Evolutionary conservation across 1,139 yeast species (phyloP), one percentile per base, ranked within the genome.

Genomic region (Suhomyces bribrorum): DNA sequence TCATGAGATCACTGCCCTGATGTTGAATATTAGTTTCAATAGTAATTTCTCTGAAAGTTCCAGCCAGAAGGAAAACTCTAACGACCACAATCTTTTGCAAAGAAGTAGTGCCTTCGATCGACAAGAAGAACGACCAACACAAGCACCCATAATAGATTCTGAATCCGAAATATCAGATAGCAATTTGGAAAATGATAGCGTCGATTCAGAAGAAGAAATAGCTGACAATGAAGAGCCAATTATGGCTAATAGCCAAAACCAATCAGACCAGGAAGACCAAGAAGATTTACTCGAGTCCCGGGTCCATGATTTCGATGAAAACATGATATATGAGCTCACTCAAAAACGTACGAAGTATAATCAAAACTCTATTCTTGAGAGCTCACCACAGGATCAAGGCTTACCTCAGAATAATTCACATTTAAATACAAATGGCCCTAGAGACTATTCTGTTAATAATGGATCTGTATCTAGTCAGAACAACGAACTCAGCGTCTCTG

Each of bases 241-340:
- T 20, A 20, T 3, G 2, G 6, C 8, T 4, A 20, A 20, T 5
- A 5, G 23, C 5, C 3, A 20, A 20, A n/a, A 16, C n/a, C 22
- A 15, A 26, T 13, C 9, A 2, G 32, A 30, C 9, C 36, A 31
- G 15, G 28, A 32, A 8, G 32, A 15, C 6, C 39, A 18, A 26
- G 45, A 41, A 7, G 47, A 46, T 5, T 35, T 44, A 5, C 16
- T 34, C 14, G 48, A 42, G 8, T 38, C 42, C 7, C 47, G 45
- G 14, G 26, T 25, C 2, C 34, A 42, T n/a, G 49, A 46, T 17
- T 16, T 45, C n/a, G 53, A 49, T 29, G 44, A 38, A 26, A 40
- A 37, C n/a, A 27, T 49, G 2, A 31, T 41, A 30, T 28, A 27
- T 6, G 33, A 39, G 18, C 26, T 47, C n/a, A 45, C 49, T 14